Percentiles rank a stretch among this genome's conserved stretches.
Conservation (phyloP, 1,284 basidiomycete species). For the Flammula alnicola region DNA sequence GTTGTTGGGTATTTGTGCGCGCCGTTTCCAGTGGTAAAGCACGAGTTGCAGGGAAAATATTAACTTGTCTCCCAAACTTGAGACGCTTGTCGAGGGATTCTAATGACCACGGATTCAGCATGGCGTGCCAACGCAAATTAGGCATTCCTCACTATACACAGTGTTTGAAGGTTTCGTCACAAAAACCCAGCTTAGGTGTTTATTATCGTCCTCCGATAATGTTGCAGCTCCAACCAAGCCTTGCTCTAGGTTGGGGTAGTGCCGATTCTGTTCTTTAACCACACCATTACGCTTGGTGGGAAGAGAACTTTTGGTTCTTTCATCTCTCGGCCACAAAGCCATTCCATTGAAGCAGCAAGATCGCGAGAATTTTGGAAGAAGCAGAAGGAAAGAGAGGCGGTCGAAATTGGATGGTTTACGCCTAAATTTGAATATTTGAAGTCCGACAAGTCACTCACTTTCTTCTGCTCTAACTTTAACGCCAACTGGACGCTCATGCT, state of each 20-base stretch:
- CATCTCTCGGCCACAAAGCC: slow-evolving; percentile 67
- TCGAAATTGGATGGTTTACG: background rate
- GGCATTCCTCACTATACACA: slow-evolving; percentile 11
- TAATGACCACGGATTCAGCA: no score
- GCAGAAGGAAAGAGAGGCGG: background rate
- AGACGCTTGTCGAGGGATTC: slow-evolving; percentile 19
- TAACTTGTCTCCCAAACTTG: slow-evolving; percentile 33
- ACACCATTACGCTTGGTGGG: slow-evolving; percentile 29
- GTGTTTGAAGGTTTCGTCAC: slow-evolving; percentile 30
- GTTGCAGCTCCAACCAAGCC: slow-evolving; percentile 60
- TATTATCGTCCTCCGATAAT: slow-evolving; percentile 44
- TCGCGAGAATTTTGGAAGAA: background rate
- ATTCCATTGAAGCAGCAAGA: slow-evolving; percentile 58
- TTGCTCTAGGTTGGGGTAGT: slow-evolving; percentile 58
- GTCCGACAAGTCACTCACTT: slow-evolving; percentile 30
- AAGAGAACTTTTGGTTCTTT: slow-evolving; percentile 30
- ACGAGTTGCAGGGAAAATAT: slow-evolving; percentile 62
- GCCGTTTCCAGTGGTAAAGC: slow-evolving; percentile 34
- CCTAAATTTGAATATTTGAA: slow-evolving; percentile 28
- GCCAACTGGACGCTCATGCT: slow-evolving; percentile 46
- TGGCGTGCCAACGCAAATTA: no score
- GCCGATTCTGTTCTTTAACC: slow-evolving; percentile 31
- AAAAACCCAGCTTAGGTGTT: slow-evolving; percentile 59
- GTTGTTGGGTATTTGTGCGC: slow-evolving; percentile 43
- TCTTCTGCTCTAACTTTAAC: slow-evolving; percentile 5